A percentile compares a stretch with the other conserved stretches of the same genome.
phyloP scores from a whole-genome alignment of 768 basidiomycete species.

The Russula foetens region DNA sequence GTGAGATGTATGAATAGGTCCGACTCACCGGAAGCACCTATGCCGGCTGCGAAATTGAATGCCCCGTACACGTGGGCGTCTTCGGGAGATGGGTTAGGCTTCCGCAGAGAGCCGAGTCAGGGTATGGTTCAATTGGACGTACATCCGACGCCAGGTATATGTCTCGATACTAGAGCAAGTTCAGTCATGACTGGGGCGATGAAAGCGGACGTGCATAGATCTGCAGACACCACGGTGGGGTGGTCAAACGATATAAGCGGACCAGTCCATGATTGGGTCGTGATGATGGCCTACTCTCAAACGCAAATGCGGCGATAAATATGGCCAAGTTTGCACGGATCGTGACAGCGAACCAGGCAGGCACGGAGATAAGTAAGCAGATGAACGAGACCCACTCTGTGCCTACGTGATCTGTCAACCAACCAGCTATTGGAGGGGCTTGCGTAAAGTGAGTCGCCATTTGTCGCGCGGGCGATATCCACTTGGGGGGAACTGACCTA shows the following conservation, averaged over 20 bases:
- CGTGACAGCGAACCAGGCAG: constrained; percentile 55
- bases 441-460: constrained; percentile 21
- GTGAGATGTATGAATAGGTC: background rate
- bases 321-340: constrained; percentile 38
- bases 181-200: constrained; percentile 60
- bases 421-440: constrained; percentile 58
- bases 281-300: constrained; percentile 41
- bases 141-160: constrained; percentile 62
- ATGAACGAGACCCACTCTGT: constrained; percentile 44
- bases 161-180: constrained; percentile 49
- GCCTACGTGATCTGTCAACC: constrained; percentile 47
- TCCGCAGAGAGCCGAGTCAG: background rate
- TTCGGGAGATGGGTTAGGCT: constrained; percentile 23
- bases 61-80: constrained; percentile 70
- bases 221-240: constrained; percentile 31
- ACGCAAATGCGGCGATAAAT: constrained; percentile 41
- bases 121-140: constrained; percentile 25
- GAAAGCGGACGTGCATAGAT: constrained; percentile 51
- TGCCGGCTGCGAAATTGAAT: constrained; percentile 63
- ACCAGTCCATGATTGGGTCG: too few relatives aligned
- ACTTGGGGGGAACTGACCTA: constrained; percentile 40
- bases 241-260: background rate
- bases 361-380: constrained; percentile 44
- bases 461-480: background rate
- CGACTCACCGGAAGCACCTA: constrained; percentile 47